phyloP scores from a whole-genome alignment of 2,329 filamentous ascomycete genomes.

The Botrytis cinerea region DNA sequence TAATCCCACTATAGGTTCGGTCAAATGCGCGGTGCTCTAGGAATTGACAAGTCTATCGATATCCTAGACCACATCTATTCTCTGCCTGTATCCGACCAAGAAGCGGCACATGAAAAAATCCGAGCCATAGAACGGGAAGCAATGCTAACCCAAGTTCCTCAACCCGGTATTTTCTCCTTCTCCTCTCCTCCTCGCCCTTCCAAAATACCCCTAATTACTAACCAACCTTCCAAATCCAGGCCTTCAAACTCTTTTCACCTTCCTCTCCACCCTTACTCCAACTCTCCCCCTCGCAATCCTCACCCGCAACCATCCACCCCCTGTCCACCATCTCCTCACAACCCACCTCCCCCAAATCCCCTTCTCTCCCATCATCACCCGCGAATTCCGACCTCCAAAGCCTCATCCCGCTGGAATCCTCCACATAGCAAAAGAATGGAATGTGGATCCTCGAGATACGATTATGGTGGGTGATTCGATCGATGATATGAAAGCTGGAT shows the following conservation, averaged over 20 bases:
- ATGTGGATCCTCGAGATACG: conserved; percentile 38
- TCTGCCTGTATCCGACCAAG: conserved; percentile 63
- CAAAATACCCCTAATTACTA: conserved; percentile 60
- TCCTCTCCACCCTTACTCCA: conserved; percentile 61
- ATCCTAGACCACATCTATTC: conserved; percentile 86
- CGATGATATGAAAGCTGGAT: conserved; percentile 90
- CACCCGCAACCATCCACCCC: conserved; percentile 88
- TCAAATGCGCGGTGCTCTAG: conserved; percentile 77
- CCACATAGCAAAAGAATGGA: conserved; percentile 81
- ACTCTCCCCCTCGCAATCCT: conserved; percentile 79
- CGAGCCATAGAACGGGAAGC: conserved; percentile 76
- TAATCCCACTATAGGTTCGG: conserved; percentile 79
- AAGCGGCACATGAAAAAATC: conserved; percentile 70
- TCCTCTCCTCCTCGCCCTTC: conserved; percentile 61
- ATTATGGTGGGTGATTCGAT: conserved; percentile 68
- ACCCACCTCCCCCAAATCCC: conserved; percentile 70
- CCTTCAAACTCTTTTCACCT: conserved; percentile 75
- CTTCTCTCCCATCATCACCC: conserved; percentile 80
- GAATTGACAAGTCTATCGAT: conserved; percentile 71
- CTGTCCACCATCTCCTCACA: conserved; percentile 71
- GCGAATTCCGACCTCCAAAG: conserved; percentile 80
- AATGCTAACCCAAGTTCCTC: conserved; percentile 78
- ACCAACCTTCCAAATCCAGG: conserved; percentile 77
- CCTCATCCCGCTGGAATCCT: conserved; percentile 85
- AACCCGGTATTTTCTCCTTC: conserved; percentile 74